Evolutionary conservation across 2,329 filamentous ascomycete species (phyloP), one percentile per base, ranked within the genome.

Genomic region (Alternaria gaisen): DNA sequence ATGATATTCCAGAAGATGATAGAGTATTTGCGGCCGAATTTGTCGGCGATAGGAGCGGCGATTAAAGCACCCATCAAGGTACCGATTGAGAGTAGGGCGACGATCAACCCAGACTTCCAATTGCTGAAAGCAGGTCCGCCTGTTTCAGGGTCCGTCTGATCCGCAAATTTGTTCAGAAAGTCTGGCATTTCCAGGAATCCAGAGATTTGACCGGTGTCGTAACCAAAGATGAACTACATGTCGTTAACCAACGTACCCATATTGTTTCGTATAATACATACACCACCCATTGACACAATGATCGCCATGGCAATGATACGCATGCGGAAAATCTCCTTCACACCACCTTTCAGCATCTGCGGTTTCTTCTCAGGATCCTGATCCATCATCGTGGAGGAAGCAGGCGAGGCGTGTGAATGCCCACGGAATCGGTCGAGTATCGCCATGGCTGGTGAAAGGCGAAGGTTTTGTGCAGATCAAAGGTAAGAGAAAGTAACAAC

Each of bases 21-120:
- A 18, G 87, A 86, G 38, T 85, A 78, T 32, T 86, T 84, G 14
- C 89, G 86, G 24, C 89, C 89, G 47, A 90, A 81, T 4, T 78
- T 79, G 62, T 91, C 88, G 38, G 88, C 86, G 40, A 91, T 79
- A 26, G 85, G 87, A 10, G 87, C 82, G 30, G 80, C 80, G 28
- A 80, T 77, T 3, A 93, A 81, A 6, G 90, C 86, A 28, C 91
- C 91, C 61, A 93, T 87, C 74, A 93, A 91, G 7, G 90, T 93
- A 30, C 91, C 91, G 22, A 89, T 89, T 0, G 89, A 92, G 16
- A 93, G 83, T 47, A 78, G 57, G 12, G 69, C 76, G 28, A 79
- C 76, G 40, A 79, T 79, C 20, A 75, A 68, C 24, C 76, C 76
- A 34, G 70, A 72, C 36, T 74, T 70, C 40, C 67, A 69, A 42